Conservation (phyloP, 2,329 filamentous ascomycete species). For the Phyllosticta citribraziliensis region DNA sequence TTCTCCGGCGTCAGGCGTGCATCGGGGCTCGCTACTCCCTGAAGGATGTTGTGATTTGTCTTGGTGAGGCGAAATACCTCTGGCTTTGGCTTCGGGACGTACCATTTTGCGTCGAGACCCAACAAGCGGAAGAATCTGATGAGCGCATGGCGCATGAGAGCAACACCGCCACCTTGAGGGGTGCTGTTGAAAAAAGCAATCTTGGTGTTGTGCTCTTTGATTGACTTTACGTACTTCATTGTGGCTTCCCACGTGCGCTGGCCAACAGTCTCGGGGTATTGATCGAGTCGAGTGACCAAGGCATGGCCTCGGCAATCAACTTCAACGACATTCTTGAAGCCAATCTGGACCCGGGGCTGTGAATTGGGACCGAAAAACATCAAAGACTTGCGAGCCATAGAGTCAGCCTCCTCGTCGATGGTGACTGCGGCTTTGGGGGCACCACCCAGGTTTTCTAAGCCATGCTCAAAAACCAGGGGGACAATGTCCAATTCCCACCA, state of each 20-base stretch:
- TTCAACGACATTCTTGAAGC: constrained; percentile 58
- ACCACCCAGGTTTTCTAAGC: constrained; percentile 10
- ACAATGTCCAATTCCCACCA: constrained; percentile 72
- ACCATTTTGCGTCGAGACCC: constrained; percentile 64
- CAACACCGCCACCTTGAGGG: constrained; percentile 73
- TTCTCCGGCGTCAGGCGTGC: constrained; percentile 56
- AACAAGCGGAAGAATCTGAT: constrained; percentile 59
- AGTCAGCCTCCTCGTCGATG: constrained; percentile 75
- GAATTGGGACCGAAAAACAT: constrained; percentile 65
- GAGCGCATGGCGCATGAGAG: constrained; percentile 70
- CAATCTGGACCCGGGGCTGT: constrained; percentile 56
- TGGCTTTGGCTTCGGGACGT: constrained; percentile 68
- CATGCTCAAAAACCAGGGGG: constrained; percentile 49
- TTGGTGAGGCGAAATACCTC: constrained; percentile 77
- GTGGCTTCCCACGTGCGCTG: constrained; percentile 56
- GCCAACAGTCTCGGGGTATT: constrained; percentile 54
- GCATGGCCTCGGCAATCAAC: constrained; percentile 59
- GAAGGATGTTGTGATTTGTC: constrained; percentile 80
- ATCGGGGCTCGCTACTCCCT: constrained; percentile 59
- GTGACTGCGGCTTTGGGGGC: constrained; percentile 31
- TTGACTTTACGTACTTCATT: constrained; percentile 50
- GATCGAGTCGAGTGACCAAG: constrained; percentile 45
- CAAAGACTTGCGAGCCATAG: constrained; percentile 69
- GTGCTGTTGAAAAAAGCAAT: constrained; percentile 74
- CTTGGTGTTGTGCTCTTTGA: constrained; percentile 55